Base-by-base conservation (phyloP, 2,329 filamentous ascomycete genomes). In the Graphium sp. region DNA sequence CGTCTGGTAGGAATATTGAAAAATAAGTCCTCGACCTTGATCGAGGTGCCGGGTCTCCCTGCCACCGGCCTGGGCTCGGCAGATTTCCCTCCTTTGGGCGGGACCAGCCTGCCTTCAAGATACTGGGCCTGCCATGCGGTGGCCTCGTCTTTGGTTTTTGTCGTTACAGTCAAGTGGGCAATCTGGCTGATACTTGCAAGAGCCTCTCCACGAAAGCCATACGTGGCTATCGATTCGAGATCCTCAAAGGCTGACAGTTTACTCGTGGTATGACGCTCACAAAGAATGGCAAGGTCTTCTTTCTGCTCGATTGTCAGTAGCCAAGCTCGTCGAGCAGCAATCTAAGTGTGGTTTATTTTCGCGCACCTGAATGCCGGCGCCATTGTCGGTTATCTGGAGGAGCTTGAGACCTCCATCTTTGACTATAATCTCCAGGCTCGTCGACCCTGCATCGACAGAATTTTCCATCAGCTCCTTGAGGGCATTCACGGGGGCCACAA, bases 181-280 rank as follows among this genome's bases (percentile, higher is more conserved):
- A 98, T 94, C 48, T 98, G 89, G 46, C 87, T 95, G 49, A 98
- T 98, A 53, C 89, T 95, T 10, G 89, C 89, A 31, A 98, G 57
- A 4, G 89, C 89, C 53, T 98, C 89, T 31, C 89, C 89, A 30
- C 89, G 78, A 46, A 98, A 98, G n/a, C 89, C 89, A 49, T 98
- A 98, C 2, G 89, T 95, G 28, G 74, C 76, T 38, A 98, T 95
- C 5, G 75, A 80, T 22, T 72, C 72, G 26, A 98, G 60, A 48
- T 98, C 89, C 48, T 95, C 87, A 40, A 98, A 98, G 5, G 72
- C 70, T 41, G 89, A 84, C 33, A 98, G 64, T 48, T 98, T 98
- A 9, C 87, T 95, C 0, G 89, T 98, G 7, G 89, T 98, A 47
- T 94, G 94, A 28, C 89, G 74, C 49, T 95, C 84, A 45, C 89